A percentile compares a stretch with the other conserved stretches of the same genome.
phyloP scores from a whole-genome alignment of 768 basidiomycete genomes.

The Boletus subcaerulescens region DNA sequence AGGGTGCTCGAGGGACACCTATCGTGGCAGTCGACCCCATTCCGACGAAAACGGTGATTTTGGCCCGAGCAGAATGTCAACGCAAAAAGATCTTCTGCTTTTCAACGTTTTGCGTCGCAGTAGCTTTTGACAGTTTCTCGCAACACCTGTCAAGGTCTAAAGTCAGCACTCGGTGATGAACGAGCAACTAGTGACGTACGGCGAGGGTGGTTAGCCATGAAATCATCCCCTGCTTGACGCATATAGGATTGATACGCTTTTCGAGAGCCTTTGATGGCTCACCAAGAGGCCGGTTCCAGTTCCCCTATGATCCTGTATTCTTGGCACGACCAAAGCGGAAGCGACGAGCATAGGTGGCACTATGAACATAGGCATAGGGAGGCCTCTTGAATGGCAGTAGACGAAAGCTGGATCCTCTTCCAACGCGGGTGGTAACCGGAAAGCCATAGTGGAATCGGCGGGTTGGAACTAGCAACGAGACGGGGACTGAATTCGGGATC shows the following conservation, averaged over 20 bases:
- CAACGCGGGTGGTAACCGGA: not conserved
- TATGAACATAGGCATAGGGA: too few species aligned
- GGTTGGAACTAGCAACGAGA: not conserved
- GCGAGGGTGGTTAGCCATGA: not conserved
- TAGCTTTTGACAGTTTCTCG: not conserved
- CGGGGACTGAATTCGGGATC: not conserved
- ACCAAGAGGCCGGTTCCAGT: not conserved
- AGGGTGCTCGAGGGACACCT: too few species aligned
- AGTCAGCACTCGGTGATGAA: not conserved
- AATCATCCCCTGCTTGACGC: conserved; percentile 4
- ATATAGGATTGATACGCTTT: conserved; percentile 4
- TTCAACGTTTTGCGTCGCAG: too few species aligned
- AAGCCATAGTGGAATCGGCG: conserved; percentile 4
- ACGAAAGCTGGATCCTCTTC: not conserved
- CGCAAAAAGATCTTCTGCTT: too few species aligned
- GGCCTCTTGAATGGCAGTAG: not conserved
- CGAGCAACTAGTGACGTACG: not conserved
- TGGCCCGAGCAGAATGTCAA: too few species aligned
- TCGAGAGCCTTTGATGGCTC: not conserved
- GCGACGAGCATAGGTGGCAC: not conserved
- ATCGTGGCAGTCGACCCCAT: too few species aligned
- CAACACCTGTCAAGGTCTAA: too few species aligned
- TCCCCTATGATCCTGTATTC: conserved; percentile 7
- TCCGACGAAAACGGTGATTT: too few species aligned
- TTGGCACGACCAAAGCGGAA: conserved; percentile 16